Evolutionary conservation across 768 basidiomycete species (phyloP).

Genomic region (Lentinus brumalis): DNA sequence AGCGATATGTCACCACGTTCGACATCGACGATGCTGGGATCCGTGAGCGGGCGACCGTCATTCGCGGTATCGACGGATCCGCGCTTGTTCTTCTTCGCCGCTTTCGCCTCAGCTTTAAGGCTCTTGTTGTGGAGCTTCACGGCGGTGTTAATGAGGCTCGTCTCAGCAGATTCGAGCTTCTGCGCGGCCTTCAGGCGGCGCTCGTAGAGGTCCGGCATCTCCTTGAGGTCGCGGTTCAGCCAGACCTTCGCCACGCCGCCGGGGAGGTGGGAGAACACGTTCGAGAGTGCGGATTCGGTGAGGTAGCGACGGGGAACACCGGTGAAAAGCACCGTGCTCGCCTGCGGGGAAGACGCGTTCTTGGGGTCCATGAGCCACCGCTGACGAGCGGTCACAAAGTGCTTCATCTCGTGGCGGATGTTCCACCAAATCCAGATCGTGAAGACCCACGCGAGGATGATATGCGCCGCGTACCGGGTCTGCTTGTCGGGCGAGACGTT

Average conservation of each 20-base stretch:
- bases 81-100: conserved; percentile 25
- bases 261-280: conserved; percentile 80
- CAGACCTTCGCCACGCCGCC: conserved; percentile 91
- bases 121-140: conserved; percentile 65
- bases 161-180: conserved; percentile 89
- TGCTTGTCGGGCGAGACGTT: conserved; percentile 60
- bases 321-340: conserved; percentile 88
- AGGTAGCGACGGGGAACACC: conserved; percentile 84
- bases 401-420: conserved; percentile 75
- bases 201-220: conserved; percentile 82
- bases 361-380: conserved; percentile 72
- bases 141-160: conserved; percentile 71
- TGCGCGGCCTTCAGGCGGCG: conserved; percentile 69
- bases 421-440: conserved; percentile 87
- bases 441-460: conserved; percentile 75
- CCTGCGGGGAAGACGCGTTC: conserved; percentile 80
- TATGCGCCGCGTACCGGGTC: conserved; percentile 72
- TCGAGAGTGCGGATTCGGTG: conserved; percentile 62
- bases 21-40: conserved; percentile 30
- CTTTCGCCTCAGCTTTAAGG: conserved; percentile 48
- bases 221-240: conserved; percentile 88
- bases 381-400: conserved; percentile 82
- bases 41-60: conserved; percentile 28
- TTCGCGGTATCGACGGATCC: conserved; percentile 19
- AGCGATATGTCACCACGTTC: conserved; percentile 29